phyloP scores from a whole-genome alignment of 805 yeast species.

The Saccharomyces paradoxus region DNA sequence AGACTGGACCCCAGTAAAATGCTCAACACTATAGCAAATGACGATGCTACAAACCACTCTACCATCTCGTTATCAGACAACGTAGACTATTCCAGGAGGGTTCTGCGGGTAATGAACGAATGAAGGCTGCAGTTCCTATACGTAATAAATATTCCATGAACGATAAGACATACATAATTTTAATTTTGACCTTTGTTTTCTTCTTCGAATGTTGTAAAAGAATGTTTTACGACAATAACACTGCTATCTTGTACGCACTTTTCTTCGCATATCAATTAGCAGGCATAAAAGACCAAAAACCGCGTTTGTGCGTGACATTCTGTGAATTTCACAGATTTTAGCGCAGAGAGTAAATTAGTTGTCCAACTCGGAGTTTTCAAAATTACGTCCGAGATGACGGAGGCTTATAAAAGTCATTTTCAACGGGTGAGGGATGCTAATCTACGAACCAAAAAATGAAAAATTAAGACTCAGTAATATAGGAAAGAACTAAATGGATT shows the following conservation, averaged over 20 bases:
- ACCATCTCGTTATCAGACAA: conserved; percentile 38
- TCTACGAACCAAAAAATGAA: background rate
- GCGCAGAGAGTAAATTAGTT: background rate
- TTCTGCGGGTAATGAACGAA: conserved; percentile 37
- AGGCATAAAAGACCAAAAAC: background rate
- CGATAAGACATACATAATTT: background rate
- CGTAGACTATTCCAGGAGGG: conserved; percentile 41
- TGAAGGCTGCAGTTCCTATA: background rate
- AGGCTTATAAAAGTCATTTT: background rate
- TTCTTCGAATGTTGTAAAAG: background rate
- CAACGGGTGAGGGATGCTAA: background rate
- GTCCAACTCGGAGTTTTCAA: background rate
- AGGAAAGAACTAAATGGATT: background rate
- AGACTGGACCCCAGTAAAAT: conserved; percentile 29
- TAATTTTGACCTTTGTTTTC: background rate
- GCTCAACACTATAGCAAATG: conserved; percentile 6
- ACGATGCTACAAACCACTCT: conserved; percentile 4
- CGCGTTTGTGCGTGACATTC: background rate
- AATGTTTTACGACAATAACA: background rate
- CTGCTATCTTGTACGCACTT: background rate
- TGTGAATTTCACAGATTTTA: background rate
- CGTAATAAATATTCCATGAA: background rate
- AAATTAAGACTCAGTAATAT: background rate
- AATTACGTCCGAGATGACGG: background rate
- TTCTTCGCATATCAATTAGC: background rate